Base-by-base conservation (phyloP, 257 asterid genomes). In the Jasminum sambac region DNA sequence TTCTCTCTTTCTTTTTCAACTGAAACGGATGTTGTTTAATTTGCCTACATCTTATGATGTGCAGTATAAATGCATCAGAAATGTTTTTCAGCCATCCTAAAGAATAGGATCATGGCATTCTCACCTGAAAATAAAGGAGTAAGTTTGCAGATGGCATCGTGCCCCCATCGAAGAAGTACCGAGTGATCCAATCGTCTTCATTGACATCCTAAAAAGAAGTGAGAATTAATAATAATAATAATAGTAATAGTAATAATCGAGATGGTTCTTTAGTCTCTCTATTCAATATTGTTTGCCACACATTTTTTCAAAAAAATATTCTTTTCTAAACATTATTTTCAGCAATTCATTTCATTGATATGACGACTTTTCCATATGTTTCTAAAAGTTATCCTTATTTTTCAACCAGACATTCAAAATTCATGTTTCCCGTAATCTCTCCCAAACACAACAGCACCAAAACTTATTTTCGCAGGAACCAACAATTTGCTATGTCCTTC, bases 91-190 rank as follows among this genome's bases (percentile, higher is more conserved):
- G 60, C 8, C 57, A 46, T 46, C 8, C 12, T 52, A 10, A 52
- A 52, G 25, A n/a, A 52, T 19, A 52, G 12, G 61, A 17, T 52
- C 17, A 25, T 52, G 30, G 26, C 17, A 19, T 75, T 57, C 79
- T 86, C 41, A 88, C 97, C 91, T 94, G 99, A 82, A 89, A 94
- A 83, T 94, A 94, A n/a, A 94, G 96, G 69, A 94, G 96, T 76
- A 91, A 79, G 75, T 88, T 84, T 59, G 96, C 96, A 0, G 96
- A 81, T 61, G 97, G 96, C 96, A 94, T 94, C 63, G 96, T 94
- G 61, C 98, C 98, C 34, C 99, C 96, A 5, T 88, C 77, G 67
- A 94, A 94, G 89, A 91, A 94, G 80, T 94, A 89, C 75, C 96
- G 82, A 65, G 97, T 94, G 63, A 94, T 94, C 99, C 96, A 91